Percentiles rank a stretch among this genome's conserved stretches.
phyloP scores from a whole-genome alignment of 768 basidiomycete species.

The Tulasnella sp. region DNA sequence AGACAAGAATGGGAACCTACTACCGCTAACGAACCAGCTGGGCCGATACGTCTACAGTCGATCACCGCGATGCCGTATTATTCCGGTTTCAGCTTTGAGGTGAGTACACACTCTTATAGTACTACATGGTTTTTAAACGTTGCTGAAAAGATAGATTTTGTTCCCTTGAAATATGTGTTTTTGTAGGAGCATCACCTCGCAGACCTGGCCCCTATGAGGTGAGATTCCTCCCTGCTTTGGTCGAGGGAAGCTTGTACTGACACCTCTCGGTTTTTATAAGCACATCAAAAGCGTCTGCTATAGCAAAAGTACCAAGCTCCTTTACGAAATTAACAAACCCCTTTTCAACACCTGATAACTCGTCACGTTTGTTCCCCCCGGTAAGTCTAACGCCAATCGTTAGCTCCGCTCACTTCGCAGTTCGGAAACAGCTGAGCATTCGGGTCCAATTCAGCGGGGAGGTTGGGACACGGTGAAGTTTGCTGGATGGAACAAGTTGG shows the following conservation, averaged over 20 bases:
- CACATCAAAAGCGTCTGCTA: too few relatives aligned
- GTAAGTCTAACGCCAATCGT: too few relatives aligned
- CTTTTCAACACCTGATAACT: too few relatives aligned
- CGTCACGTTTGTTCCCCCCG: too few relatives aligned
- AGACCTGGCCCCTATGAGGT: not conserved
- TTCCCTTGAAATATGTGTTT: too few relatives aligned
- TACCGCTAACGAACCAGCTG: not conserved
- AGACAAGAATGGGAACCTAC: too few relatives aligned
- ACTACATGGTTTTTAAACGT: not conserved
- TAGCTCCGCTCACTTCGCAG: too few relatives aligned
- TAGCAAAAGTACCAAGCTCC: too few relatives aligned
- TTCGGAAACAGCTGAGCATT: too few relatives aligned
- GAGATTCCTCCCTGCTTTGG: too few relatives aligned
- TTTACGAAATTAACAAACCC: too few relatives aligned
- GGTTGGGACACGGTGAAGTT: not conserved
- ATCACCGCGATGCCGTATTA: not conserved
- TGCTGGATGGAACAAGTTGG: not conserved
- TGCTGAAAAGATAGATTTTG: not conserved
- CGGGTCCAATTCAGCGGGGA: not conserved
- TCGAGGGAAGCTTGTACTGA: too few relatives aligned
- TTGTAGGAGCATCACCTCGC: not conserved
- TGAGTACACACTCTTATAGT: not conserved
- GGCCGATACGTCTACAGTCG: not conserved
- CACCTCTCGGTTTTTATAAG: not conserved
- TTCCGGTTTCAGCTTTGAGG: not conserved